Evolutionary conservation across 306 rosid genomes (phyloP), one percentile per base, ranked within the genome.

Genomic region (Fagus sylvatica): DNA sequence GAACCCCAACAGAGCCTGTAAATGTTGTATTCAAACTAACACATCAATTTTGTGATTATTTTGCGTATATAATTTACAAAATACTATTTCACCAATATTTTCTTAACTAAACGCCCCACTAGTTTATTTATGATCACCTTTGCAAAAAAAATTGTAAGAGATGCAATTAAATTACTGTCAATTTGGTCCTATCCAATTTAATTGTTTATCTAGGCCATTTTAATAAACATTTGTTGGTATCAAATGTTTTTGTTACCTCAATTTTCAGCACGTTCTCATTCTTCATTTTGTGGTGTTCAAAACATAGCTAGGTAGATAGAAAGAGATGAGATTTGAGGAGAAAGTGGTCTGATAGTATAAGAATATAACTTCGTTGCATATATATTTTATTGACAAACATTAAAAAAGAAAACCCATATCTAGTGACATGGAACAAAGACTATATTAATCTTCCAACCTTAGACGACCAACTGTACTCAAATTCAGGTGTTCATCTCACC

Each of bases 1-100:
- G 28, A 57, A 67, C 61, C 59, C 68, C 74, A 66, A 81, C 83
- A 84, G 84, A 39, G 74, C 79, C 51, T 82, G 97, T 87, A 85
- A 82, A 92, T 90, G 69, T 79, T 53, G 72, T 77, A 81, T 80
- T 86, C 42, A 62, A 70, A 78, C 80, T 77, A 77, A 84, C 81
- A 83, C 75, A 64, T 73, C 82, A 83, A 72, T 83, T 86, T 91
- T 86, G 79, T 83, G 78, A 65, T 72, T 57, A 49, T 72, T 49
- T 41, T 39, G 76, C 40, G 81, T 2, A 76, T 71, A 64, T 81
- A 46, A 43, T 77, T 73, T 28, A 39, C 30, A 80, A 0, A 53
- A 42, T 79, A 81, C 41, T 60, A 49, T 71, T 65, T 82, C 57
- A 43, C 78, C 55, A 49, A 74, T 69, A 60, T 60, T 77, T 39